Evolutionary conservation across 2,329 filamentous ascomycete species (phyloP), one percentile per base, ranked within the genome.

Genomic region (Pyrenophora graminea): DNA sequence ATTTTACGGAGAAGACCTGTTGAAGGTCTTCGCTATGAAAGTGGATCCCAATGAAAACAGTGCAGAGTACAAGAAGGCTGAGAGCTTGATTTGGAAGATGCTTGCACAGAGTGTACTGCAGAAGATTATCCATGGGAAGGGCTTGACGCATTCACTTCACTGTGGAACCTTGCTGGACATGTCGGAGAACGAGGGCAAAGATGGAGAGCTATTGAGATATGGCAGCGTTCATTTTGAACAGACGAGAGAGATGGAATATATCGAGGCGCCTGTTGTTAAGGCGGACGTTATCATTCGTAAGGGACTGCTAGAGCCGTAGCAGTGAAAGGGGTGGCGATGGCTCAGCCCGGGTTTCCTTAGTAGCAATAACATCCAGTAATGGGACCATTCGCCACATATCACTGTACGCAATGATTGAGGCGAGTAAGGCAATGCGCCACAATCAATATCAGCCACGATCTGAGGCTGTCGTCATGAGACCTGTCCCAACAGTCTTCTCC

Each of bases 61-160:
- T 9, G 51, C 67, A 27, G 59, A 61, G 15, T 68, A 67, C 34
- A 64, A 68, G 47, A 59, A 51, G 21, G 70, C 68, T 6, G 62
- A 72, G 38, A 48, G 65, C 34, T 36, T 62, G 0, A 48, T 45
- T 7, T 73, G 70, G 67, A 58, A 56, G 5, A 30, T 73, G 34
- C 54, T 75, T 38, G 64, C 72, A 9, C 59, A 62, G 36, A 63
- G 66, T 3, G 61, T 60, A 3, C 61, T 72, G 63, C 62, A 73
- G 55, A 76, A 75, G 48, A 66, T 76, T n/a, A 69, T 66, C 1
- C 72, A 73, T 51, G 72, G 65, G 0, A 68, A 70, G 45, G 56
- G 56, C 1, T 31, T 72, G 31, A 65, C 62, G 6, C 56, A 62
- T 17, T 61, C 56, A 9, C 40, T 58, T 12, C 56, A 61, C 18